These are phyloP conservation scores for Ophiostoma perfectum DNA, from an alignment of 2,329 filamentous ascomycete genomes.

Conservation along the genomic window DNA sequence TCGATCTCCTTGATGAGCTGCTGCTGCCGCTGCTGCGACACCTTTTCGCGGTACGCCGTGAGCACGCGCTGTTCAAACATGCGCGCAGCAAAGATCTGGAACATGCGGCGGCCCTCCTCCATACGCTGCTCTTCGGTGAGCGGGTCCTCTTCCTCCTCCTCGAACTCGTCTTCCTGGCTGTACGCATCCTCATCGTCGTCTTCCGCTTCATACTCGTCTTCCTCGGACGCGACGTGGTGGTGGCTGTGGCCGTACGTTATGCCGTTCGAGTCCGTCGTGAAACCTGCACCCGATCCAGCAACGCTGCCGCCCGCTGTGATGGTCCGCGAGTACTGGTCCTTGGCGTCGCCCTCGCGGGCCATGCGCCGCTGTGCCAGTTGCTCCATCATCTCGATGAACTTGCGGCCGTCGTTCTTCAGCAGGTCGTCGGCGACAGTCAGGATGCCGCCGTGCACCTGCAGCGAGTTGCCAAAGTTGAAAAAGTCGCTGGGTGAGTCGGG, in stretches of 20 bases:
- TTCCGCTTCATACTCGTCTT: slow-evolving; percentile 42
- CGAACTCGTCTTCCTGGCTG: slow-evolving; percentile 61
- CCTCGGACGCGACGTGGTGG: slow-evolving; percentile 55
- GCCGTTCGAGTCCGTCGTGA: slow-evolving; percentile 11
- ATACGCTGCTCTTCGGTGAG: slow-evolving; percentile 99
- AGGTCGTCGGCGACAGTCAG: slow-evolving; percentile 97
- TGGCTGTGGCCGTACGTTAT: slow-evolving; percentile 61
- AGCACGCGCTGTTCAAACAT: slow-evolving; percentile 99
- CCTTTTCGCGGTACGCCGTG: slow-evolving; percentile 96
- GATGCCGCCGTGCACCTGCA: slow-evolving; percentile 95
- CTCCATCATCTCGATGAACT: slow-evolving; percentile 99
- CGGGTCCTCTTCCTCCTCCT: slow-evolving; percentile 88
- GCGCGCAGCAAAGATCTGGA: slow-evolving; percentile 96
- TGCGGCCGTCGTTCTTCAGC: slow-evolving; percentile 97
- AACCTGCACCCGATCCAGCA: background rate
- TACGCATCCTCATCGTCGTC: slow-evolving; percentile 57
- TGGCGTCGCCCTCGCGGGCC: slow-evolving; percentile 90
- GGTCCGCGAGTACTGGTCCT: slow-evolving; percentile 54
- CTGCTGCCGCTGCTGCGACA: slow-evolving; percentile 84
- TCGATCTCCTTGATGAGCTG: slow-evolving; percentile 87
- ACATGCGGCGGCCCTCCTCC: slow-evolving; percentile 98
- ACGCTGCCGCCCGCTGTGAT: background rate
- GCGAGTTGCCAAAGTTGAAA: slow-evolving; percentile 94
- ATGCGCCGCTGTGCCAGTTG: slow-evolving; percentile 95
- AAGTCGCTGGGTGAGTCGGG: slow-evolving; percentile 73